Conservation (phyloP, 176 grass and related monocot species). For the Triticum aestivum region IWGSC_CS_RefSeq_v2.1 NC_057797.1:83536206-83536705, state of each 20-base stretch:
- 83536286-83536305: conserved; percentile 69
- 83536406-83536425: conserved; percentile 82
- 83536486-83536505: not conserved
- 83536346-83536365: conserved; percentile 70
- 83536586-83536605: conserved; percentile 86
- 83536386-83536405: conserved; percentile 78
- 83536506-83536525: conserved; percentile 1
- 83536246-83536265: conserved; percentile 61
- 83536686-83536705: conserved; percentile 89
- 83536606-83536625: conserved; percentile 87
- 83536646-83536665: conserved; percentile 96
- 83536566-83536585: conserved; percentile 63
- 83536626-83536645: conserved; percentile 95
- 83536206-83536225: conserved; percentile 19
- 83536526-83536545: conserved; percentile 15
- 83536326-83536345: conserved; percentile 95
- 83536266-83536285: conserved; percentile 94
- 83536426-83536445: conserved; percentile 78
- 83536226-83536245: conserved; percentile 81
- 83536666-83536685: conserved; percentile 86
- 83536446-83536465: conserved; percentile 29
- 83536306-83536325: conserved; percentile 84
- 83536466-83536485: not conserved
- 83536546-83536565: not conserved
- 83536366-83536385: conserved; percentile 76